Evolutionary conservation across 129 eudicot genomes (phyloP), one percentile per base, ranked within the genome.

Genomic region (Tagetes erecta): DNA sequence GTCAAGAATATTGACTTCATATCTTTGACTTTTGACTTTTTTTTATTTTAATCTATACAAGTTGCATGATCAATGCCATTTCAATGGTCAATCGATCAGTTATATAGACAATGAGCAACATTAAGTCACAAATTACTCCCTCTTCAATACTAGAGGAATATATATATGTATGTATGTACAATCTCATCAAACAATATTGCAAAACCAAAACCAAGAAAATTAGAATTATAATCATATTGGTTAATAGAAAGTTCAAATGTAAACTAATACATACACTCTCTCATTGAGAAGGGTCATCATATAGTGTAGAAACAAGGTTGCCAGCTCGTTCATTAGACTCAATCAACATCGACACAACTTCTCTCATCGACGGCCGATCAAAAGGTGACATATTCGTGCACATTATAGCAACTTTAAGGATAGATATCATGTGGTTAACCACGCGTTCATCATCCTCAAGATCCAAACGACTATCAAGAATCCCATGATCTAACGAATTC

Each of bases 361-460:
- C 91, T 35, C 97, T 74, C 99, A 94, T 94, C 20, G 97, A 81
- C 8, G 97, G 99, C 38, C 99, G 89, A 49, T 94, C 97, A 57
- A 60, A 78, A 0, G 99, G 99, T 2, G 92, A 86, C 96, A 86
- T 71, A 70, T 79, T 84, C 2, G 97, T 91, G 89, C 99, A 95
- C 68, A 88, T 10, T 50, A 95, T 72, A 27, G 89, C 99, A 27
- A 95, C 80, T 80, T 91, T 95, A 58, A 91, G 50, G 67, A 88
- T 80, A 2, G 76, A 85, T 7, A 85, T 67, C 99, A 95, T 95
- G 84, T 95, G 99, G 78, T 80, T 80, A 31, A 84, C 78, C 49
- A 82, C 80, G 40, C 67, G 73, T 77, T 82, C 85, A 13, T 95
- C 90, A 1, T 47, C 74, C 46, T 80, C 74, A 62, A 87, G 57